phyloP scores from a whole-genome alignment of 225 moss, liverwort and hornwort species.

The Sphagnum tenellum region DNA sequence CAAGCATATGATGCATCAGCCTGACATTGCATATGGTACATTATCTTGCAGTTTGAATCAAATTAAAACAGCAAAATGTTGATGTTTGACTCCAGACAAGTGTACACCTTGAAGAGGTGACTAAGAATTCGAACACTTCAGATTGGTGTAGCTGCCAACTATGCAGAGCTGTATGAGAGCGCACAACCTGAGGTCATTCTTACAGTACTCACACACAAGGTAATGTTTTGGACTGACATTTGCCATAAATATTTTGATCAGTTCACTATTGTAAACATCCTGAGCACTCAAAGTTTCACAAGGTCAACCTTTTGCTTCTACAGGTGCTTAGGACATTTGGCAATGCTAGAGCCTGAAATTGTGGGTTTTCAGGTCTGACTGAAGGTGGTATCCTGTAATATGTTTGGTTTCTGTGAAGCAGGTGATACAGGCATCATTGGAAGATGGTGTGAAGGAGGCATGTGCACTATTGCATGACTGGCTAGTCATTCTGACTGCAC shows the following conservation, averaged over 20 bases:
- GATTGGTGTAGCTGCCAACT: conserved; percentile 64
- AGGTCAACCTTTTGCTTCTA: too few relatives aligned
- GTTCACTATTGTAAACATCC: too few relatives aligned
- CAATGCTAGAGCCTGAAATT: too few relatives aligned
- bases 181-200: conserved; percentile 92
- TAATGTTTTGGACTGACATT: conserved; percentile 7
- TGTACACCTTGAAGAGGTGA: conserved; percentile 67
- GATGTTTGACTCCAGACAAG: conserved; percentile 28
- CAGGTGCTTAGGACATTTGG: too few relatives aligned
- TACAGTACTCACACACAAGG: conserved; percentile 92
- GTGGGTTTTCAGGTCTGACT: too few relatives aligned
- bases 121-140: conserved; percentile 77
- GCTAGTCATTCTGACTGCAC: conserved; percentile 94
- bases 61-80: too few relatives aligned
- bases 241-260: too few relatives aligned
- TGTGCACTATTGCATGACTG: conserved; percentile 87
- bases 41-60: too few relatives aligned
- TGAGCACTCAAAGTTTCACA: too few relatives aligned
- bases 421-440: conserved; percentile 92
- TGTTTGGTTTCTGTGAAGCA: conserved; percentile 10
- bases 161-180: conserved; percentile 68
- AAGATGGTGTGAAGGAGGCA: conserved; percentile 93
- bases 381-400: too few relatives aligned
- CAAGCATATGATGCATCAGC: too few relatives aligned
- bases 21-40: too few relatives aligned